Evolutionary conservation across 2,329 filamentous ascomycete genomes (phyloP).

Genomic region (Ascochyta fabae): DNA sequence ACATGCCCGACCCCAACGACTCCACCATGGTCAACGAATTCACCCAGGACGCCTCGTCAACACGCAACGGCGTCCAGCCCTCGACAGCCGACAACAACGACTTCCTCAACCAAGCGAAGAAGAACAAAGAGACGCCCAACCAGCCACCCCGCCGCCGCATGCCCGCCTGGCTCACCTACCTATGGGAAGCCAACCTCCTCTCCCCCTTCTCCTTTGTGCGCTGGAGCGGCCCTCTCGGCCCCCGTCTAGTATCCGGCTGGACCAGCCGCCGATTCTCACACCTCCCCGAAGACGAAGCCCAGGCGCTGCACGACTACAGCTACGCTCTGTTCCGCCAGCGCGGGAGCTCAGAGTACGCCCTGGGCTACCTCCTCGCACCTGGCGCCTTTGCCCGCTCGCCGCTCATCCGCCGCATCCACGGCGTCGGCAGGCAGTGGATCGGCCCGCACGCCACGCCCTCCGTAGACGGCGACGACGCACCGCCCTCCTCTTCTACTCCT

Average conservation of each 20-base stretch:
- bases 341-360: slow-evolving; percentile 90
- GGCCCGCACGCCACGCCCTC: slow-evolving; percentile 33
- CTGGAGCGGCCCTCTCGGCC: slow-evolving; percentile 86
- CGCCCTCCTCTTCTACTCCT: neutral
- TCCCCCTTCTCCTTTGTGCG: slow-evolving; percentile 93
- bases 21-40: slow-evolving; percentile 81
- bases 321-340: slow-evolving; percentile 93
- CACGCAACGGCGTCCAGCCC: slow-evolving; percentile 75
- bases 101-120: slow-evolving; percentile 57
- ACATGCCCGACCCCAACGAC: slow-evolving; percentile 75
- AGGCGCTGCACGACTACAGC: slow-evolving; percentile 88
- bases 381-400: slow-evolving; percentile 91
- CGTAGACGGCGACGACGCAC: slow-evolving; percentile 36
- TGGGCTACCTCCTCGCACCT: slow-evolving; percentile 90
- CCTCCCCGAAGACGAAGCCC: slow-evolving; percentile 77
- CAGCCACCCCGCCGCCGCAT: slow-evolving; percentile 66
- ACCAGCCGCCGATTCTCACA: slow-evolving; percentile 91
- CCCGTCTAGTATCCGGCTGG: slow-evolving; percentile 92
- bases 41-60: slow-evolving; percentile 72
- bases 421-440: slow-evolving; percentile 76
- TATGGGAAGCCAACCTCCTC: slow-evolving; percentile 92
- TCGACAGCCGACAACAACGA: slow-evolving; percentile 63
- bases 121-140: slow-evolving; percentile 38
- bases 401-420: slow-evolving; percentile 83
- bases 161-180: slow-evolving; percentile 86